Percentiles rank a stretch among this genome's conserved stretches.
Conservation (phyloP, 169 alveolate genomes). For the Plasmodium blacklocki region DNA sequence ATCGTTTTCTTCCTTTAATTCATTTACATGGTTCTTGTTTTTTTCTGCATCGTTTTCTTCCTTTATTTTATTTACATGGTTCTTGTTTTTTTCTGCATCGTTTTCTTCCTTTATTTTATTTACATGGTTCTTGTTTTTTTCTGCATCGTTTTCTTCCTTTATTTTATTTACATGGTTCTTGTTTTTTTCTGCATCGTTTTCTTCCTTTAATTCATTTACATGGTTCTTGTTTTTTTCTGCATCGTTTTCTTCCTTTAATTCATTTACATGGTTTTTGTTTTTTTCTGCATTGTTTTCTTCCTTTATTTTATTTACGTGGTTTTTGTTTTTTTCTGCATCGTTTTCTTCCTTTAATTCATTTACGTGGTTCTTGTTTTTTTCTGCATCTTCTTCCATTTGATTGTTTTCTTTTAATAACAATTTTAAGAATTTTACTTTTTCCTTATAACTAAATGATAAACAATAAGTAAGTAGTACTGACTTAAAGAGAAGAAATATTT, state of each 20-base stretch:
- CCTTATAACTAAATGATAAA: constrained; percentile 4
- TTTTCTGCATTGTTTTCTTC: not conserved
- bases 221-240: not conserved
- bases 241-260: not conserved
- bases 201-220: not conserved
- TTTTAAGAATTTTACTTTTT: constrained; percentile 27
- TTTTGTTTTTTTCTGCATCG: not conserved
- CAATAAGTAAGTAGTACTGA: constrained; percentile 27
- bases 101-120: not conserved
- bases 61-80: not conserved
- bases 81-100: not conserved
- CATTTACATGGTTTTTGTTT: not conserved
- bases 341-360: not conserved
- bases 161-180: not conserved
- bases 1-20: not conserved
- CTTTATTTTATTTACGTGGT: not conserved
- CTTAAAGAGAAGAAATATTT: constrained; percentile 4
- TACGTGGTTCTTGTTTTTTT: not conserved
- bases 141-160: not conserved
- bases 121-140: not conserved
- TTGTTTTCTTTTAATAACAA: constrained; percentile 4
- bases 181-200: not conserved
- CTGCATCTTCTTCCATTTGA: not conserved
- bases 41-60: not conserved
- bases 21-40: not conserved